Base-by-base conservation (phyloP, 441 rosid genomes). In the Dalechampia spathulata region DNA sequence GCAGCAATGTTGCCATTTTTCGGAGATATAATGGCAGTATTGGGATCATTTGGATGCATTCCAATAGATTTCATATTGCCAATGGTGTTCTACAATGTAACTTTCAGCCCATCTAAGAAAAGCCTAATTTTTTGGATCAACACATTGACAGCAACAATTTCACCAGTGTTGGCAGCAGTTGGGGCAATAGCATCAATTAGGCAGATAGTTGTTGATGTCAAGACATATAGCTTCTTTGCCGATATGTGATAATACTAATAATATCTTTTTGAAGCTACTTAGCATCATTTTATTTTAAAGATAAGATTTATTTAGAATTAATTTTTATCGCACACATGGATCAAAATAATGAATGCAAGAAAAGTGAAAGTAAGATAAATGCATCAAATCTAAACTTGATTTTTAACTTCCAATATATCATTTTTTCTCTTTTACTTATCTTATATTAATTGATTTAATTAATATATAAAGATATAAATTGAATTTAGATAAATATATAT, bases 1-100 rank as follows among this genome's bases (percentile, higher is more conserved):
- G 81, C 87, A 2, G 61, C 75, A 22, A 74, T 75, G 78, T n/a
- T 82, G 13, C 87, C 87, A n/a, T 78, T 82, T 69, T 82, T 82
- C n/a, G 79, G 78, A 38, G 84, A 82, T 63, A 75, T 82, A 47
- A 58, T 72, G 77, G 80, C 87, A 0, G 20, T 78, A 32, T 62
- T 82, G 14, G 84, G 84, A 0, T 82, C 82, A n/a, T 76, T 78
- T 25, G 80, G 84, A 12, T 56, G 73, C 68, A 82, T 78, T 10
- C 87, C 84, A 15, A 9, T 81, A 10, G 84, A 81, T 60, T 81
- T 76, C 55, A 66, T 81, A 41, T 52, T 78, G 39, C 87, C 82
- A 2, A 66, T 75, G 74, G 60, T 76, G 16, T 48, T 78, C 15
- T 78, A 76, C 61, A 74, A 76, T 38, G 61, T 61, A 37, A 69